These are phyloP conservation scores for Sedum album DNA, from an alignment of 164 flowering plant genomes.

Conservation along the genomic window DNA sequence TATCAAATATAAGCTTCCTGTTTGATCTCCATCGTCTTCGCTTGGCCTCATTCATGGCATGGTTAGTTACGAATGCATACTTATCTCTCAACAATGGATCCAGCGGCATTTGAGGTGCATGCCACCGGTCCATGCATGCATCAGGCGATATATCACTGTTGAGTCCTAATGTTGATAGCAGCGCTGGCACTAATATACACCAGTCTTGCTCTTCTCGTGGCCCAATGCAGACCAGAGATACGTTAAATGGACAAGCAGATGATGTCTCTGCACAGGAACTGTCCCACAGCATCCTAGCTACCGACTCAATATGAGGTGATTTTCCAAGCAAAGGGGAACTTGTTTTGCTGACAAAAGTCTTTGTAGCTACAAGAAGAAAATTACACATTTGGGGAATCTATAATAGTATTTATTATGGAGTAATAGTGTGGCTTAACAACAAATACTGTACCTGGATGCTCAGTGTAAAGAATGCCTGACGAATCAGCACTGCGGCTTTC, in stretches of 20 bases:
- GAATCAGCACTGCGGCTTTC: conserved; percentile 26
- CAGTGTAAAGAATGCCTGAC: conserved; percentile 23
- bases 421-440: not conserved
- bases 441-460: conserved; percentile 6
- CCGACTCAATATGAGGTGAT: conserved; percentile 74
- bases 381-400: not conserved
- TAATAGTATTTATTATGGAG: not conserved
- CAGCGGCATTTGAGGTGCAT: conserved; percentile 64
- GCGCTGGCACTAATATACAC: conserved; percentile 35
- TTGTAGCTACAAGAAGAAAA: not conserved
- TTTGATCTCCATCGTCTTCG: conserved; percentile 58
- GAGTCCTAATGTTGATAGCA: conserved; percentile 51
- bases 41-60: conserved; percentile 40
- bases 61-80: conserved; percentile 30
- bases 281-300: conserved; percentile 71
- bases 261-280: conserved; percentile 35
- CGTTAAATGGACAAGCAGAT: conserved; percentile 21
- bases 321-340: conserved; percentile 58
- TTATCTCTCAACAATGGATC: conserved; percentile 66
- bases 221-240: conserved; percentile 17
- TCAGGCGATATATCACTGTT: conserved; percentile 23
- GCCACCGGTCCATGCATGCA: conserved; percentile 40
- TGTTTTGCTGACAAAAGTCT: not conserved
- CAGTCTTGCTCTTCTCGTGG: conserved; percentile 46
- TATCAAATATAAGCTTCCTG: conserved; percentile 66